Percentiles rank a stretch among this genome's conserved stretches.
These are phyloP conservation scores for Fusarium piperis DNA, from an alignment of 2,329 filamentous ascomycete genomes.

Conservation along the genomic window DNA sequence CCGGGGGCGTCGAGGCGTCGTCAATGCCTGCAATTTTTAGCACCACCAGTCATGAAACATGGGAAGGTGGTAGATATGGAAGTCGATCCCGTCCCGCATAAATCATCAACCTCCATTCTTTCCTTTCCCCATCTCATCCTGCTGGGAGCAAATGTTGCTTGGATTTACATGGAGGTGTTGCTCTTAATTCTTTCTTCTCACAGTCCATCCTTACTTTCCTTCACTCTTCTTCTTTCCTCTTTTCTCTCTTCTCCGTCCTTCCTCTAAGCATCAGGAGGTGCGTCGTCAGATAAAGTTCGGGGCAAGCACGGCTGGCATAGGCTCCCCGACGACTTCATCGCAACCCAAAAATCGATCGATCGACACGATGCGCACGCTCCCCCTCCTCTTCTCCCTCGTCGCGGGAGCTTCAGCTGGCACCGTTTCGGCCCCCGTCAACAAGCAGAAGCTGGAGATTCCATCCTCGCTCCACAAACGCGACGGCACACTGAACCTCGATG, in stretches of 20 bases:
- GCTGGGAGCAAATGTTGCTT: neutral
- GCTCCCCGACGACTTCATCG: neutral
- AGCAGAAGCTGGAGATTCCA: conserved; percentile 13
- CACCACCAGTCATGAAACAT: neutral
- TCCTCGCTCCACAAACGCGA: conserved; percentile 39
- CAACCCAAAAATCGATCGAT: neutral
- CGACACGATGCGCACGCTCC: conserved; percentile 27
- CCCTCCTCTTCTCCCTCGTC: conserved; percentile 30
- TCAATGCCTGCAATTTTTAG: neutral
- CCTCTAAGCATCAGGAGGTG: neutral
- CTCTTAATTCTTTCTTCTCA: neutral
- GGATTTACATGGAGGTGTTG: neutral
- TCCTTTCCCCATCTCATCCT: neutral
- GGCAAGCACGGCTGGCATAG: neutral
- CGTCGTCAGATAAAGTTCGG: neutral
- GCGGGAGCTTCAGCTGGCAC: conserved; percentile 39
- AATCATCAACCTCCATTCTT: neutral
- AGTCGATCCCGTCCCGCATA: neutral
- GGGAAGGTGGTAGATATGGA: neutral
- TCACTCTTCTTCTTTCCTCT: neutral
- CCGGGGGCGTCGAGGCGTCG: neutral
- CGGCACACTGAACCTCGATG: conserved; percentile 46
- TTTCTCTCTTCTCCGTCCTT: neutral
- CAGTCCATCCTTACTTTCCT: neutral
- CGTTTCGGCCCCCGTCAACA: conserved; percentile 35